Evolutionary conservation across 2,329 filamentous ascomycete species (phyloP).

Genomic region (Annulohypoxylon truncatum): DNA sequence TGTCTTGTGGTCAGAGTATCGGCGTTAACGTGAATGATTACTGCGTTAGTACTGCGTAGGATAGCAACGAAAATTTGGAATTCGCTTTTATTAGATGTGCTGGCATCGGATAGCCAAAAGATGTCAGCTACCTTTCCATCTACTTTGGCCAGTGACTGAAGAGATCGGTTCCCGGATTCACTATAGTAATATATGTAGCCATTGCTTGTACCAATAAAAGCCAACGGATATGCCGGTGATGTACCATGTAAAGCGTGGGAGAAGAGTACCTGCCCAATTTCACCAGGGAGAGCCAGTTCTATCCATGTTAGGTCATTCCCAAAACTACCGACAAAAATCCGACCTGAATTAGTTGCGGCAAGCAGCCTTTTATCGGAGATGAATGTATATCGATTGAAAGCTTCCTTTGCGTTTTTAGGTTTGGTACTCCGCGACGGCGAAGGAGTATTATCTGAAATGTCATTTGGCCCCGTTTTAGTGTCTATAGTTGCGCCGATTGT

Average conservation of each 20-base stretch:
- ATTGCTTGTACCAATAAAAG: slow-evolving; percentile 61
- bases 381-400: slow-evolving; percentile 73
- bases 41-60: slow-evolving; percentile 58
- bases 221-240: slow-evolving; percentile 52
- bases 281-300: slow-evolving; percentile 53
- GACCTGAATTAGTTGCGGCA: slow-evolving; percentile 69
- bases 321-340: slow-evolving; percentile 63
- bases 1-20: slow-evolving; percentile 48
- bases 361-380: slow-evolving; percentile 65
- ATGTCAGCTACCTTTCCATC: slow-evolving; percentile 65
- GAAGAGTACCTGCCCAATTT: slow-evolving; percentile 54
- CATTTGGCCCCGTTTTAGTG: slow-evolving; percentile 42
- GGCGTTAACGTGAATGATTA: slow-evolving; percentile 55
- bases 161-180: slow-evolving; percentile 39
- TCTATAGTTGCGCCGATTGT: slow-evolving; percentile 1
- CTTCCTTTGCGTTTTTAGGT: slow-evolving; percentile 55
- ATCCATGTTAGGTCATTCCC: slow-evolving; percentile 54
- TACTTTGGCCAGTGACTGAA: slow-evolving; percentile 54
- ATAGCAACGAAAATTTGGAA: slow-evolving; percentile 59
- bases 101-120: slow-evolving; percentile 53
- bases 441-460: not conserved
- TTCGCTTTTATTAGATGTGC: not conserved
- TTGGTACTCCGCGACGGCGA: slow-evolving; percentile 31
- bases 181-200: slow-evolving; percentile 62
- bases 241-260: slow-evolving; percentile 61